Evolutionary conservation across 2,329 filamentous ascomycete genomes (phyloP).

Genomic region (Sporothrix protearum): DNA sequence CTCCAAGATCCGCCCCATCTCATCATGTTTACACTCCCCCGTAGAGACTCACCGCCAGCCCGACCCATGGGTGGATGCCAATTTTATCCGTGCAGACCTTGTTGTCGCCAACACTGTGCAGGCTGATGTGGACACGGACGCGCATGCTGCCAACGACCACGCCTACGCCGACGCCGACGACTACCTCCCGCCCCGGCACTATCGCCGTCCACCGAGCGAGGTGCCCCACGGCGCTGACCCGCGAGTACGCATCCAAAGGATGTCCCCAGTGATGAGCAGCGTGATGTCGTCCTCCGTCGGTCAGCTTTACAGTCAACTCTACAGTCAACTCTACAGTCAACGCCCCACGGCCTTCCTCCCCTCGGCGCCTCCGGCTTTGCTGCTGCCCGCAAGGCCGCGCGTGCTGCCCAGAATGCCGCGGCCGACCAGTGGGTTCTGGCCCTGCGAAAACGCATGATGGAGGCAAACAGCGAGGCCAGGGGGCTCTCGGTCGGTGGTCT

Average conservation of each 20-base stretch:
- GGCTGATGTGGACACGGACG: background rate
- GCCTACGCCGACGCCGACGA: background rate
- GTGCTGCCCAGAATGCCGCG: background rate
- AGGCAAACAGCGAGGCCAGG: background rate
- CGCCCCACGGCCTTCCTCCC: background rate
- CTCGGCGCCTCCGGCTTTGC: conserved; percentile 4
- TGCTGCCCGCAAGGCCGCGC: conserved; percentile 8
- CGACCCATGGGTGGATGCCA: background rate
- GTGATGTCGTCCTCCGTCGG: background rate
- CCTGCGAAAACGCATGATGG: background rate
- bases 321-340: too few species aligned
- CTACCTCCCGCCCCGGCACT: background rate
- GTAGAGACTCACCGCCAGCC: background rate
- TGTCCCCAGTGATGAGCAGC: background rate
- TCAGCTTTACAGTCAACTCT: too few species aligned
- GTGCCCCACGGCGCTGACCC: background rate
- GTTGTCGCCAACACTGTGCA: background rate
- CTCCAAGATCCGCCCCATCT: background rate
- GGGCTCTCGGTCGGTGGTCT: background rate
- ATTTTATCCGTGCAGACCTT: background rate
- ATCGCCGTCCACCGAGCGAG: background rate
- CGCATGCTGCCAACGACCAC: too few species aligned
- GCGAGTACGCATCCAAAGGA: background rate
- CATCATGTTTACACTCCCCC: background rate
- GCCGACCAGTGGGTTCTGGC: background rate